Conservation (phyloP, 108 stramenopile genomes). For the Pseudonitzschia multistriata region DNA sequence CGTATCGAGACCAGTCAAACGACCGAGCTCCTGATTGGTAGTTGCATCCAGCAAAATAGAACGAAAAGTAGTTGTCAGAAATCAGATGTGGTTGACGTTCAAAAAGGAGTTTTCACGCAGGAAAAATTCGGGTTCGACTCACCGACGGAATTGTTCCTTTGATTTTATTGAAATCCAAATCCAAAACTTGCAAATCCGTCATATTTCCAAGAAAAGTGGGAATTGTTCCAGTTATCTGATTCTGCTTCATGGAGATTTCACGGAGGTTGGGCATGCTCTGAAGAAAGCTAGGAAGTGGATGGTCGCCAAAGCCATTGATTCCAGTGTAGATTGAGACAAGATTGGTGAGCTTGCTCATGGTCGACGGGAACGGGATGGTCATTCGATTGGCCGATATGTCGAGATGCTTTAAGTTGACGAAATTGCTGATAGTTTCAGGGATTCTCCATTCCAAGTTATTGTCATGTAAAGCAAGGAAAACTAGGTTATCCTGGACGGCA, state of each 20-base stretch:
- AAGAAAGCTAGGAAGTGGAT: conserved; percentile 31
- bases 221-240: conserved; percentile 30
- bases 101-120: neutral
- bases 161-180: conserved; percentile 17
- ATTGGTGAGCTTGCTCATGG: conserved; percentile 17
- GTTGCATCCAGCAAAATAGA: neutral
- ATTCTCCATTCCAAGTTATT: conserved; percentile 53
- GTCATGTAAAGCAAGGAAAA: conserved; percentile 29
- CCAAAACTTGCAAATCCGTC: conserved; percentile 29
- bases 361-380: conserved; percentile 24
- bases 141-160: conserved; percentile 16
- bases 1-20: conserved; percentile 15
- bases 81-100: neutral
- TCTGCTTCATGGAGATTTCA: conserved; percentile 36
- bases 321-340: conserved; percentile 29
- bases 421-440: conserved; percentile 35
- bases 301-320: conserved; percentile 24
- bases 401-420: conserved; percentile 28
- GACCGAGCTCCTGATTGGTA: conserved; percentile 9
- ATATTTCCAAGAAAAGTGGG: conserved; percentile 26
- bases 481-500: conserved; percentile 8
- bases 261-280: conserved; percentile 19
- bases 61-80: conserved; percentile 12
- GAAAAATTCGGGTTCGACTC: neutral
- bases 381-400: conserved; percentile 32